A percentile compares a stretch with the other conserved stretches of the same genome.
Evolutionary conservation across 441 rosid species (phyloP).

Genomic region (Populus hybrid): DNA sequence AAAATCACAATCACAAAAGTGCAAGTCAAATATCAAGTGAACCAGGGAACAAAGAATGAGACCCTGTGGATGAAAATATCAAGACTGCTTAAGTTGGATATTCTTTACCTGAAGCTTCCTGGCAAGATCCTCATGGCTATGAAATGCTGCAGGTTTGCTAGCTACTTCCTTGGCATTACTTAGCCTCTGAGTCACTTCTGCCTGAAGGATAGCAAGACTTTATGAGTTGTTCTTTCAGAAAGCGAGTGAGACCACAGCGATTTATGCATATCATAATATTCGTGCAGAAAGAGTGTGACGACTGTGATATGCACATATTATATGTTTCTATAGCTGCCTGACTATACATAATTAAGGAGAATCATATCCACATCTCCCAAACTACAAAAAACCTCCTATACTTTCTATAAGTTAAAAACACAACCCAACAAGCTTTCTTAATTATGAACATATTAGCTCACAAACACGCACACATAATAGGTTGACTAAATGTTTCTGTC

Average conservation of each 20-base stretch:
- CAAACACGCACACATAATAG: not conserved
- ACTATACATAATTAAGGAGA: not conserved
- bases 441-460: not conserved
- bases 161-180: constrained; percentile 79
- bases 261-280: too few species aligned
- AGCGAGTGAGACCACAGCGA: not conserved
- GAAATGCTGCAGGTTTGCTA: constrained; percentile 57
- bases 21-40: not conserved
- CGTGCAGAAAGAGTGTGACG: too few species aligned
- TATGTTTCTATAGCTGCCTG: not conserved
- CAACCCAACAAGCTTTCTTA: not conserved
- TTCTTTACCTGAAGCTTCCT: constrained; percentile 81
- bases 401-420: not conserved
- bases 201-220: constrained; percentile 38
- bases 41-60: not conserved
- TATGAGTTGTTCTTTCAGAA: not conserved
- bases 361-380: not conserved
- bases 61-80: not conserved
- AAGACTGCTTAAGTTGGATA: not conserved
- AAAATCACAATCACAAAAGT: not conserved
- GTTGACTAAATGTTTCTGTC: not conserved
- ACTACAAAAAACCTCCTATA: not conserved
- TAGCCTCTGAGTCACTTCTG: constrained; percentile 92
- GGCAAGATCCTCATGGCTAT: constrained; percentile 92
- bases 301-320: not conserved